phyloP scores from a whole-genome alignment of 2,329 filamentous ascomycete genomes.

The Penicillium hesseltinei region DNA sequence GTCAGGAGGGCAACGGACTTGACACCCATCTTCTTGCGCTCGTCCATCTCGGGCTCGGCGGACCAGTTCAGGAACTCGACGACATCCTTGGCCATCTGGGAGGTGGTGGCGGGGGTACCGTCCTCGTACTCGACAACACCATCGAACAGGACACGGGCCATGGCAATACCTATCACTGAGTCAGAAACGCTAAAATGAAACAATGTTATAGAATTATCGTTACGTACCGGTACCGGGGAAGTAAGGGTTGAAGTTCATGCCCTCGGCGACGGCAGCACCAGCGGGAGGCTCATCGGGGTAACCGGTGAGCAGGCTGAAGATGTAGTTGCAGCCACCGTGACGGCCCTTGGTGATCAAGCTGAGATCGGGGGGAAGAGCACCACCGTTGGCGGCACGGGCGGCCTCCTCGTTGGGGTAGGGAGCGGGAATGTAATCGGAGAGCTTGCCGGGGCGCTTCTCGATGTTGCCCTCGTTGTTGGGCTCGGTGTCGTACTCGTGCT shows the following conservation, averaged over 20 bases:
- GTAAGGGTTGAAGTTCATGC: slow-evolving; percentile 99
- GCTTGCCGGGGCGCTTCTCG: slow-evolving; percentile 96
- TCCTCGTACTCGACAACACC: slow-evolving; percentile 98
- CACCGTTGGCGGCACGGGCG: slow-evolving; percentile 95
- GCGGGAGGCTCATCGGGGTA: slow-evolving; percentile 96
- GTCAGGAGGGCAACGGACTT: slow-evolving; percentile 84
- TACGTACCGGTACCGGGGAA: slow-evolving; percentile 86
- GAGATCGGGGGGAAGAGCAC: slow-evolving; percentile 95
- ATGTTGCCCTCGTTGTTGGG: slow-evolving; percentile 98
- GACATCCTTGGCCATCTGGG: slow-evolving; percentile 99
- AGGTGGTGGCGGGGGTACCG: slow-evolving; percentile 86
- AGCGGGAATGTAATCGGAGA: slow-evolving; percentile 90
- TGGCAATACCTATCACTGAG: slow-evolving; percentile 66
- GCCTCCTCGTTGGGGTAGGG: slow-evolving; percentile 99
- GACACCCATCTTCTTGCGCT: slow-evolving; percentile 99
- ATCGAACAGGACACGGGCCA: slow-evolving; percentile 98
- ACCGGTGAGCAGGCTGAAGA: slow-evolving; percentile 93
- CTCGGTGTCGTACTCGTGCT: slow-evolving; percentile 98
- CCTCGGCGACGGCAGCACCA: slow-evolving; percentile 77
- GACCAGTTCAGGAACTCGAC: slow-evolving; percentile 99
- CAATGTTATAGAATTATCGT: neutral
- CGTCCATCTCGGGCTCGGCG: slow-evolving; percentile 98
- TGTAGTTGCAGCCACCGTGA: slow-evolving; percentile 97
- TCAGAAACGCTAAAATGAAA: slow-evolving; percentile 13
- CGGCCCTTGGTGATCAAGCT: slow-evolving; percentile 96